phyloP scores from a whole-genome alignment of 305 asterid genomes.

The Salvia sclarea region DNA sequence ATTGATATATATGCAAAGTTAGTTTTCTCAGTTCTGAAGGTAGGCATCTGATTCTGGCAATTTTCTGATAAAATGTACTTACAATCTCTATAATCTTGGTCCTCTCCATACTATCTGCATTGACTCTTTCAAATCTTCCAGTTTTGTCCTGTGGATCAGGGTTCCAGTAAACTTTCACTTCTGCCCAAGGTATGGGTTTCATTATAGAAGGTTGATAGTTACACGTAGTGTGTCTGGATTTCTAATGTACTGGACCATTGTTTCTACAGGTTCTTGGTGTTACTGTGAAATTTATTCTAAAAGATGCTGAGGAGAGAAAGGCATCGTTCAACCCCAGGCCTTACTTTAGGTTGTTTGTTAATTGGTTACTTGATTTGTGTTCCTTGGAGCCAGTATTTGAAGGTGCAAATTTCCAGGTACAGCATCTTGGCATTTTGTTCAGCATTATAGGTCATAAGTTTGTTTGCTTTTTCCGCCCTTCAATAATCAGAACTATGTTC shows the following conservation, averaged over 20 bases:
- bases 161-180: conserved; percentile 67
- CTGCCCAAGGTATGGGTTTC: conserved; percentile 68
- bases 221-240: conserved; percentile 19
- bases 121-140: conserved; percentile 41
- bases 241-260: conserved; percentile 16
- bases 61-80: conserved; percentile 6
- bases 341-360: conserved; percentile 83
- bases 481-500: background rate
- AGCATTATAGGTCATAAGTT: conserved; percentile 1
- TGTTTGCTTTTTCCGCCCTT: background rate
- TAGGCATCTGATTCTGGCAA: conserved; percentile 33
- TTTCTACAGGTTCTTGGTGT: conserved; percentile 77
- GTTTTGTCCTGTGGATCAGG: conserved; percentile 86
- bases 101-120: conserved; percentile 16
- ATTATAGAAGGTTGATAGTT: conserved; percentile 8
- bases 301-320: conserved; percentile 81
- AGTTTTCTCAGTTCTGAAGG: conserved; percentile 89
- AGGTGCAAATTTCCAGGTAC: conserved; percentile 94
- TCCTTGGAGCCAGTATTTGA: conserved; percentile 89
- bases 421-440: conserved; percentile 1
- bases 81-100: conserved; percentile 6
- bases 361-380: conserved; percentile 89
- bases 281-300: conserved; percentile 75
- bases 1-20: conserved; percentile 87
- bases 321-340: conserved; percentile 83